Evolutionary conservation across 2,329 filamentous ascomycete genomes (phyloP), one percentile per base, ranked within the genome.

Genomic region (Kalaharituber pfeilii): DNA sequence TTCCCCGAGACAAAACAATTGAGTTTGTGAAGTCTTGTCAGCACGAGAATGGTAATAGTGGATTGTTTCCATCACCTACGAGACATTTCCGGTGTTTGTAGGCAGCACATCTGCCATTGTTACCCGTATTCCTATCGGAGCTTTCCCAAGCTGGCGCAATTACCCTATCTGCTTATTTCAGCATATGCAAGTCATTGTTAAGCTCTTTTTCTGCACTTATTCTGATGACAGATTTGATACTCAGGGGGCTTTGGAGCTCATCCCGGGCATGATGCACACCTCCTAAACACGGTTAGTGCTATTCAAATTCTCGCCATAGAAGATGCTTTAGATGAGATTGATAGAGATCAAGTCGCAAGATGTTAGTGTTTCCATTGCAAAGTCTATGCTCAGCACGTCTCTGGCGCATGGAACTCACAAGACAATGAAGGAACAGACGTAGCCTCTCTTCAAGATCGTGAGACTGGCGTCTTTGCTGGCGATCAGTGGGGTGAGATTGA

Each of bases 401-500:
- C 5, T 6, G 42, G 42, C 42, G 42, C 42, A 7, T 5, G 15
- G 5, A 47, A 47, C 42, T 47, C 25, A 47, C 42, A 20, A 9
- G 30, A 47, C 5, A 47, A 47, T 47, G 15, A 22, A 47, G 42
- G 42, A 47, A 47, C 50, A 80, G 86, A 82, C 70, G 87, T 96
- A 63, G 82, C 88, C 58, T 72, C 73, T 59, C 75, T 95, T 51
- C 91, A 98, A 66, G 82, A 94, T 66, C 73, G 71, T 20, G 73
- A 82, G 53, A 86, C 82, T 2, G 91, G 91, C 56, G 91, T 85
- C 0, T 96, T 98, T 68, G 79, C 82, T 53, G 91, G 91, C 50
- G 91, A 98, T 65, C 82, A 94, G 68, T 98, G 88, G 88, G 91
- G 91, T 28, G 91, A 98, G 68, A 82, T 84, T 59, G 91, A 98